Evolutionary conservation across 75 land plant genomes (phyloP), one percentile per base, ranked within the genome.

Genomic region (Larix kaempferi): DNA sequence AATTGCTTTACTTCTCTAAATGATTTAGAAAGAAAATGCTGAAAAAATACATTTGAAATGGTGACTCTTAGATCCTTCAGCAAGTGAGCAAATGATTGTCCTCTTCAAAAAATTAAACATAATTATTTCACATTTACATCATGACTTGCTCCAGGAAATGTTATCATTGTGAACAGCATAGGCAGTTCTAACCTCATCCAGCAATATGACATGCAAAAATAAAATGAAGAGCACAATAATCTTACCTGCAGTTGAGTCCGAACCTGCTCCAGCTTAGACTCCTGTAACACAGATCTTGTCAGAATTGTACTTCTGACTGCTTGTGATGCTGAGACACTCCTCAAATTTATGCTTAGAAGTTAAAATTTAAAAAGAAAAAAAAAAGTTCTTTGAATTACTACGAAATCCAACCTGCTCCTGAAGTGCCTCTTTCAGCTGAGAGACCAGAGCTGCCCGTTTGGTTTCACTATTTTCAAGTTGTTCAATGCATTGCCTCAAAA

Each of bases 181-280:
- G 54, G 23, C 39, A 69, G 52, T 41, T 17, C n/a, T n/a, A 69
- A 49, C 10, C 11, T 49, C 10, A 12, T 19, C n/a, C 12, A 37
- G 6, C 21, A 67, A 67, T 67, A 8, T 69, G 49, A 7, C 39
- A 37, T 21, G 22, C 23, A 41, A 69, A 11, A 69, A 10, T 69
- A 1, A 69, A 69, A 41, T 41, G 41, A 49, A 69, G 11, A 22
- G 13, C 44, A 39, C 11, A 41, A 69, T 37, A 69, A n/a, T 8
- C 73, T 69, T 77, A 95, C 98, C 86, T 91, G 98, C 78, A 93
- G 77, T 63, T 95, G 92, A 67, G 79, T 81, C 59, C 87, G 90
- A 22, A 91, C 60, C 2, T 82, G 79, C 75, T 88, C 98, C 78
- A 91, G 78, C 82, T 91, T 93, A 52, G 81, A 79, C 82, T 93